phyloP scores from a whole-genome alignment of 495 filamentous ascomycete species.

The Terfezia boudieri region DNA sequence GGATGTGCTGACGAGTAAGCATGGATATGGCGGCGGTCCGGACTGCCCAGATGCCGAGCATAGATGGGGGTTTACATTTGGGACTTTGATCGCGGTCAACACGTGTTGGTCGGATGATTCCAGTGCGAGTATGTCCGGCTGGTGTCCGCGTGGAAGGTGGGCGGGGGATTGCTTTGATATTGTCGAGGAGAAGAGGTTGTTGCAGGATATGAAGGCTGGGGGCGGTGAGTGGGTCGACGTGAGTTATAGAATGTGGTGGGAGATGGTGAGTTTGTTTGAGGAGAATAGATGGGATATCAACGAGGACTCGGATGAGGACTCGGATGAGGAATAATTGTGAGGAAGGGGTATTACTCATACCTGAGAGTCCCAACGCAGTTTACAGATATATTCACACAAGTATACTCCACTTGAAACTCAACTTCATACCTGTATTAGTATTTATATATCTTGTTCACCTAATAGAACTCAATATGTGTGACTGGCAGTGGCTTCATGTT shows the following conservation, averaged over 20 bases:
- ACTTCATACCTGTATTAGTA: no score
- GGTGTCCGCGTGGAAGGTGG: neutral
- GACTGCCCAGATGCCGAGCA: neutral
- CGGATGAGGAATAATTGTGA: no score
- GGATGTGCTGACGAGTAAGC: neutral
- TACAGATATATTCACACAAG: no score
- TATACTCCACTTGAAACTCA: no score
- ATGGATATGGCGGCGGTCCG: neutral
- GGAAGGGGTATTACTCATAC: no score
- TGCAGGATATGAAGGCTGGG: neutral
- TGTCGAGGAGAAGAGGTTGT: neutral
- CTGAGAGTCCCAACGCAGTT: no score
- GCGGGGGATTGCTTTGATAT: neutral
- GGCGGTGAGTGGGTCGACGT: neutral
- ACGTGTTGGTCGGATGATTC: neutral
- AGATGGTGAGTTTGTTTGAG: neutral
- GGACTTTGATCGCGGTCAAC: neutral
- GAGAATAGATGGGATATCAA: neutral
- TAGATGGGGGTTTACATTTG: neutral
- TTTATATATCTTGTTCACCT: no score
- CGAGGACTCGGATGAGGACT: no score
- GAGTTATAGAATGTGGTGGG: neutral
- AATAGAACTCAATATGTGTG: no score
- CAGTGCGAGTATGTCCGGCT: neutral
- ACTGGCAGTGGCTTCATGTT: no score